A percentile compares a stretch with the other conserved stretches of the same genome.
Conservation (phyloP, 2,329 filamentous ascomycete genomes). For the Achaetomium macrosporum region DNA sequence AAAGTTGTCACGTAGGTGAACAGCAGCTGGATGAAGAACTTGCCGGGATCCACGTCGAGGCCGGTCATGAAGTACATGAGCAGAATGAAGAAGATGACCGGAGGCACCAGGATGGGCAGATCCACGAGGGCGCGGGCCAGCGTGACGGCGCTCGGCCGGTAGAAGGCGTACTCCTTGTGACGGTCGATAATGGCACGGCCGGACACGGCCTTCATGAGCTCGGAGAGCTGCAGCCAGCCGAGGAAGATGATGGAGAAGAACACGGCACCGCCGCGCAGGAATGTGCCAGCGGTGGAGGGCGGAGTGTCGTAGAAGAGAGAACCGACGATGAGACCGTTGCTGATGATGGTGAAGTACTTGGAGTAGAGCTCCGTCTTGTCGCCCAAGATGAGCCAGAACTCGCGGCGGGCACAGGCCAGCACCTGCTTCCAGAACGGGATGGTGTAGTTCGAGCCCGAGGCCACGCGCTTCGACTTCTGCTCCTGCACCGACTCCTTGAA, state of each 20-base stretch:
- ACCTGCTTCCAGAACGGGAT: constrained; percentile 70
- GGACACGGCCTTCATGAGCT: constrained; percentile 71
- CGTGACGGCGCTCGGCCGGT: constrained; percentile 50
- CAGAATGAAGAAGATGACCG: constrained; percentile 62
- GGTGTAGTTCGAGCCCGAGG: constrained; percentile 53
- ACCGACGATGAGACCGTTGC: constrained; percentile 68
- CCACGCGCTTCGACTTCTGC: constrained; percentile 41
- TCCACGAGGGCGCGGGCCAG: constrained; percentile 54
- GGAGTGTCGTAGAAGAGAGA: constrained; percentile 70
- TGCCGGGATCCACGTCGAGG: constrained; percentile 57
- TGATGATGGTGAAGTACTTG: constrained; percentile 72
- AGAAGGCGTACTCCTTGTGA: constrained; percentile 45
- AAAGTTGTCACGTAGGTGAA: constrained; percentile 56
- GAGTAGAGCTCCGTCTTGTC: constrained; percentile 71
- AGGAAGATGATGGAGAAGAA: constrained; percentile 52
- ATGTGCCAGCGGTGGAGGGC: constrained; percentile 56
- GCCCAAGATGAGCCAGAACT: constrained; percentile 68
- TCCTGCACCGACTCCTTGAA: constrained; percentile 30
- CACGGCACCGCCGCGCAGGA: constrained; percentile 43
- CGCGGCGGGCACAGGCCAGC: constrained; percentile 53
- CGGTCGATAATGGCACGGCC: constrained; percentile 56
- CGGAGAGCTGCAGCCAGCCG: constrained; percentile 64
- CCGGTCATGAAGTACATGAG: constrained; percentile 75
- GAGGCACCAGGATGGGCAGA: constrained; percentile 56
- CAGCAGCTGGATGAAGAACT: constrained; percentile 61